Evolutionary conservation across 1,139 yeast species (phyloP), one percentile per base, ranked within the genome.

Genomic region (Kluyveromyces sp.): DNA sequence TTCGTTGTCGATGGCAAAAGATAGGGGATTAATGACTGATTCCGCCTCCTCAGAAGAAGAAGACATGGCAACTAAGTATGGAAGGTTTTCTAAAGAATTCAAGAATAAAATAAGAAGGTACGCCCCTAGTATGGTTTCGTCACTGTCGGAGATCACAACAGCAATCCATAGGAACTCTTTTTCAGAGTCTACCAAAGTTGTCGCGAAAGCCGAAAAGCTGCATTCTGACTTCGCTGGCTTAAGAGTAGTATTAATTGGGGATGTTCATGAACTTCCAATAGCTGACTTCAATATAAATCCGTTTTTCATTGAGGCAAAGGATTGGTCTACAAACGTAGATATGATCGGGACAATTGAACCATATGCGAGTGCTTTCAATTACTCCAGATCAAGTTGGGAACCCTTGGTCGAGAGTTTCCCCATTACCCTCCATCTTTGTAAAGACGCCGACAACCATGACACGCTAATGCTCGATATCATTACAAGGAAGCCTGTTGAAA

Each of bases 321-420:
- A 92, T 57, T 94, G 99, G 99, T 83, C 96, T 0, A 80, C 94
- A 1, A 94, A 87, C 52, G 65, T 86, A 44, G 80, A 78, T 54
- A 86, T 89, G 0, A 83, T 81, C 49, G 71, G 83, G 0, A 78
- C 78, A 26, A 65, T 89, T 26, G 86, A 80, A 52, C 75, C 88
- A 0, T 78, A 70, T 51, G 75, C 84, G 11, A 92, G 89, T 61
- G 79, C 89, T 19, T 92, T 83, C 69, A 92, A 92, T 61, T 89
- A 89, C 59, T 78, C 96, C 0, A 79, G 87, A 52, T 88, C 97
- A 0, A 78, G 94, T 0, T 94, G 99, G 99, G 98, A 94, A 55
- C 97, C 98, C 0, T 68, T 94, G 39, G 63, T 92, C 40, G 98
- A 94, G 55, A 81, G 92, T 0, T 85, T 95, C 86, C 83, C 89